Conservation (phyloP, 192 early-diverging fungal genomes). For the Entomortierella lignicola region DNA sequence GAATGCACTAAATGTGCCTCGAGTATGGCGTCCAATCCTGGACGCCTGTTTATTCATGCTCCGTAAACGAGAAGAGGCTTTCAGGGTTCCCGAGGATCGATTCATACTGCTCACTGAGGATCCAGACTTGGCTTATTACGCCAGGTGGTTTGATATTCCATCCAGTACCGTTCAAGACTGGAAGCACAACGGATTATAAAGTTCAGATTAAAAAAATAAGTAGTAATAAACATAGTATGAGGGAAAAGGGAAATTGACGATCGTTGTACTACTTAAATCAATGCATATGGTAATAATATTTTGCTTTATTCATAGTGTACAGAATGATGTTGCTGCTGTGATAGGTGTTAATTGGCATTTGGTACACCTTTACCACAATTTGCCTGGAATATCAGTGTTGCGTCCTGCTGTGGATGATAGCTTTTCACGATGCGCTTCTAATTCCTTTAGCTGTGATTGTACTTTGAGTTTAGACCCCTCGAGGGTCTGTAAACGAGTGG, state of each 20-base stretch:
- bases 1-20: constrained; percentile 57
- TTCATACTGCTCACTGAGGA: constrained; percentile 65
- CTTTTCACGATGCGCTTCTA: constrained; percentile 38
- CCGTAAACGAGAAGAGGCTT: constrained; percentile 25
- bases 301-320: too few relatives aligned
- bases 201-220: background rate
- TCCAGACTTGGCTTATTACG: constrained; percentile 58
- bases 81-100: constrained; percentile 22
- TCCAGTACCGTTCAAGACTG: constrained; percentile 28
- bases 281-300: too few relatives aligned
- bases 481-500: constrained; percentile 17
- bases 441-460: constrained; percentile 18
- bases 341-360: too few relatives aligned
- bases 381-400: constrained; percentile 33
- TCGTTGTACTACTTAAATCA: too few relatives aligned
- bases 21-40: constrained; percentile 59
- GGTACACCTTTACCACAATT: constrained; percentile 14
- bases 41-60: constrained; percentile 53
- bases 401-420: constrained; percentile 6
- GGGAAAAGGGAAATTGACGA: too few relatives aligned
- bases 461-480: constrained; percentile 34
- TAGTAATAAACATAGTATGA: too few relatives aligned
- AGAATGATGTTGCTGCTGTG: too few relatives aligned
- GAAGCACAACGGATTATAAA: constrained; percentile 28
- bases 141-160: constrained; percentile 59